Conservation (phyloP, 2,329 filamentous ascomycete genomes). For the Sarocladiaceae sp. region DNA sequence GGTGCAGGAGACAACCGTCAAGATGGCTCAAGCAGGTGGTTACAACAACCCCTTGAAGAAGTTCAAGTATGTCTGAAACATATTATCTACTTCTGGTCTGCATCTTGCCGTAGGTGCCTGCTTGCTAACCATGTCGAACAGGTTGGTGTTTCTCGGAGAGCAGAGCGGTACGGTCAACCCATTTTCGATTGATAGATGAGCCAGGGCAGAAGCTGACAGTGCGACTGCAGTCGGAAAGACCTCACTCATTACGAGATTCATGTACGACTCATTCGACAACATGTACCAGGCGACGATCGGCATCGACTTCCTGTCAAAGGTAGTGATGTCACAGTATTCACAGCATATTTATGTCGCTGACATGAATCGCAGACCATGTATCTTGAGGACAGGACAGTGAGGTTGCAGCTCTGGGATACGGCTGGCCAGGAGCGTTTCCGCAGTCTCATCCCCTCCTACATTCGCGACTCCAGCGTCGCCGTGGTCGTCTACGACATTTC, state of each 20-base stretch:
- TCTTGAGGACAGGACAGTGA: slow-evolving; percentile 94
- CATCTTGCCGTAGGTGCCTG: slow-evolving; percentile 9
- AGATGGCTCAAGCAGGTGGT: slow-evolving; percentile 78
- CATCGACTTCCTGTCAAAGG: slow-evolving; percentile 98
- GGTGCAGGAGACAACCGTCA: slow-evolving; percentile 23
- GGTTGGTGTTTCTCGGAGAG: slow-evolving; percentile 94
- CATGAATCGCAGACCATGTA: slow-evolving; percentile 82
- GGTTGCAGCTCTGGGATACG: slow-evolving; percentile 97
- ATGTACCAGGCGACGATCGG: slow-evolving; percentile 99
- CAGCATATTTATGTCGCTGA: background rate
- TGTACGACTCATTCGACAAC: slow-evolving; percentile 99
- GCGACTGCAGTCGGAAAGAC: slow-evolving; percentile 80
- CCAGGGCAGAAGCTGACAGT: slow-evolving; percentile 17
- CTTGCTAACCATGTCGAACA: slow-evolving; percentile 32
- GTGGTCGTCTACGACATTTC: slow-evolving; percentile 99
- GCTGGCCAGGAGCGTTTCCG: slow-evolving; percentile 96
- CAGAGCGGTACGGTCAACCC: slow-evolving; percentile 76
- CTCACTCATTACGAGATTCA: slow-evolving; percentile 96
- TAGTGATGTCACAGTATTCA: slow-evolving; percentile 39
- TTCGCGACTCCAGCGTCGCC: slow-evolving; percentile 94
- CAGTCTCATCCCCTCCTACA: slow-evolving; percentile 95
- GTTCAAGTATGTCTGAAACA: slow-evolving; percentile 71
- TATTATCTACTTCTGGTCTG: background rate
- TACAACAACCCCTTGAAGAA: slow-evolving; percentile 99
- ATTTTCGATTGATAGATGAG: slow-evolving; percentile 11